Base-by-base conservation (phyloP, 768 basidiomycete genomes). In the Boletus vinaceobasis region DNA sequence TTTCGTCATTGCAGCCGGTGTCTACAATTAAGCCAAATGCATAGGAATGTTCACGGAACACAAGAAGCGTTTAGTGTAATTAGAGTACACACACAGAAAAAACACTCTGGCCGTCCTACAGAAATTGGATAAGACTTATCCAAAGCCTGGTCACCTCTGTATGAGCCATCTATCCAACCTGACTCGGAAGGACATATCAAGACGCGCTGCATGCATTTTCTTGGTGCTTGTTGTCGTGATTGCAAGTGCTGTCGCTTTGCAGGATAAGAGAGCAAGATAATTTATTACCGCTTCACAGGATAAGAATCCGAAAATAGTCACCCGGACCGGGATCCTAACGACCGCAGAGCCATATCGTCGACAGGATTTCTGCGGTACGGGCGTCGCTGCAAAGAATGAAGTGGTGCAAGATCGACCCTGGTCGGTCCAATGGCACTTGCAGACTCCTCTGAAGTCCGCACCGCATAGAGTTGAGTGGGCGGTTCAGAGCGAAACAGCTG, bases 271-370 rank as follows among this genome's bases (percentile, higher is more conserved):
- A 57, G 48, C 48, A 59, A 58, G 11, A 55, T 56, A 31, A 52
- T 64, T 64, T 55, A 59, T 68, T 59, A 66, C 57, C 55, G 61
- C 32, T 60, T 56, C 29, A 61, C 23, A 36, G 43, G 40, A 52
- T 56, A 27, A 48, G 40, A 56, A 54, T 38, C 55, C 50, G 53
- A 57, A 56, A 70, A 66, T 68, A 70, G 68, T 71, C 71, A 72
- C 67, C 66, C 71, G 35, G 71, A 64, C 46, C 70, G 71, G 45
- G 73, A 69, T 37, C 70, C 68, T 43, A 84, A 71, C 49, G 79
- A 66, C 37, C 86, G 75, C 61, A 89, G 65, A 37, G 80, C 77
- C 55, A 76, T 77, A 60, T 88, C 87, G 66, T 89, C 87, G 29
- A 75, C 61, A 26, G 82, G 83, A 52, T 84, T 77, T 53, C 87